These are phyloP conservation scores for Cystobasidium onofrii DNA, from an alignment of 768 basidiomycete species.

Conservation along the genomic window DNA sequence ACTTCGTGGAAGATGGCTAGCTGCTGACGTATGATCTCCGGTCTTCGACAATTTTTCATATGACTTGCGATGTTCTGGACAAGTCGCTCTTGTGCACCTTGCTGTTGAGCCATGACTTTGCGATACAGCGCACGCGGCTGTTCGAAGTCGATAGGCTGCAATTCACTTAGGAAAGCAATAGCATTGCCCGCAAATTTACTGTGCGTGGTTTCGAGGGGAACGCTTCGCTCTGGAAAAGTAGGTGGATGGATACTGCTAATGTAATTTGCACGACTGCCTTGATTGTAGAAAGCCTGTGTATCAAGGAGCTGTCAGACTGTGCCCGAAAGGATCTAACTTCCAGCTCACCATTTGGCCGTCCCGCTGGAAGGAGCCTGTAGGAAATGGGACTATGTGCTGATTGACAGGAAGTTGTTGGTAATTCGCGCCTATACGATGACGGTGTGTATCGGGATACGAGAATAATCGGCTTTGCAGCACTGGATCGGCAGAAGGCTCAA, in stretches of 20 bases:
- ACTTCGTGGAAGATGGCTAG: constrained; percentile 63
- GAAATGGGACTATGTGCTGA: constrained; percentile 31
- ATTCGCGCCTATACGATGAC: constrained; percentile 48
- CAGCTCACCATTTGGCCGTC: constrained; percentile 53
- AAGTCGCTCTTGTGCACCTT: constrained; percentile 43
- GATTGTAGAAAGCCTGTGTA: constrained; percentile 51
- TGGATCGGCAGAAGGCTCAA: constrained; percentile 87
- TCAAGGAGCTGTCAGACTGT: not conserved
- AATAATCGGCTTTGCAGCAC: constrained; percentile 89
- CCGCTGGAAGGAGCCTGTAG: constrained; percentile 79
- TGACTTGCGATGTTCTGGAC: constrained; percentile 46
- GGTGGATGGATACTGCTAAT: constrained; percentile 68
- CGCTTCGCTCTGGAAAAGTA: constrained; percentile 51
- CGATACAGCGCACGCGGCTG: constrained; percentile 46
- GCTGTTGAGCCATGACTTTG: constrained; percentile 45
- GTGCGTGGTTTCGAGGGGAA: constrained; percentile 50
- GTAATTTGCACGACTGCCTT: constrained; percentile 81
- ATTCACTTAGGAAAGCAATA: constrained; percentile 51
- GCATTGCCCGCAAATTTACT: constrained; percentile 69
- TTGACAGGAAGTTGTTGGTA: constrained; percentile 76
- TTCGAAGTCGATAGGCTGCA: constrained; percentile 57
- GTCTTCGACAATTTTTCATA: constrained; percentile 30
- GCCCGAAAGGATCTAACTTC: not conserved
- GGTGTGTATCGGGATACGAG: constrained; percentile 60
- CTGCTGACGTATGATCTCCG: constrained; percentile 44